Conservation (phyloP, 805 yeast species). For the Teunomyces pallodes region DNA sequence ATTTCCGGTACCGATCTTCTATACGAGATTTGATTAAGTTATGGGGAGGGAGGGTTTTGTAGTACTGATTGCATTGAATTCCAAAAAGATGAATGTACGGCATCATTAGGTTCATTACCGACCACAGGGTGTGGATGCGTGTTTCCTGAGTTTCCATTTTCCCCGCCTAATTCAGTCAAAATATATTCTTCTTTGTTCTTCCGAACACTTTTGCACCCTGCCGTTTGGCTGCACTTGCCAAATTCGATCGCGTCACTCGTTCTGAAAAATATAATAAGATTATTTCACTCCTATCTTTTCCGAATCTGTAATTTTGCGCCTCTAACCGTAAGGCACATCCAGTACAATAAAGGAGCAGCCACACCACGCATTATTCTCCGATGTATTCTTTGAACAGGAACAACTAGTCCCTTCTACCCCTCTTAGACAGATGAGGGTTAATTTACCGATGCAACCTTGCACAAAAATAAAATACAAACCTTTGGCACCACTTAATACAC, state of each 20-base stretch:
- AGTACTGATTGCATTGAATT: too few species aligned
- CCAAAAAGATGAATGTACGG: too few species aligned
- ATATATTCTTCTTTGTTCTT: not conserved
- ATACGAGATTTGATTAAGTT: too few species aligned
- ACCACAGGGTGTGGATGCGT: too few species aligned
- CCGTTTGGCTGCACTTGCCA: not conserved
- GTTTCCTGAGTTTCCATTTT: not conserved
- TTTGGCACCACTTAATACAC: too few species aligned
- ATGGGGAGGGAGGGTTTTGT: too few species aligned
- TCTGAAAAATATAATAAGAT: not conserved
- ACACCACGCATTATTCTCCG: not conserved
- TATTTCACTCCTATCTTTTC: conserved; percentile 3
- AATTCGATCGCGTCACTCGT: conserved; percentile 3
- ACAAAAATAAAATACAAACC: too few species aligned
- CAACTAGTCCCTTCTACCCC: not conserved
- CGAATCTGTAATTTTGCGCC: not conserved
- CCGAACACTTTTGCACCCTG: not conserved
- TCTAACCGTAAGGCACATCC: not conserved
- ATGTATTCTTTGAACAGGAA: not conserved
- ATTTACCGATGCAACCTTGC: not conserved
- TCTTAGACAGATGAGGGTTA: not conserved
- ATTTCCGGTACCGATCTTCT: too few species aligned
- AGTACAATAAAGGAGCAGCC: not conserved
- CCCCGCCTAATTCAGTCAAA: not conserved
- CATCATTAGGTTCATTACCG: too few species aligned